These are phyloP conservation scores for Rhodotorula sp. DNA, from an alignment of 1,284 basidiomycete species.

Conservation along the genomic window DNA sequence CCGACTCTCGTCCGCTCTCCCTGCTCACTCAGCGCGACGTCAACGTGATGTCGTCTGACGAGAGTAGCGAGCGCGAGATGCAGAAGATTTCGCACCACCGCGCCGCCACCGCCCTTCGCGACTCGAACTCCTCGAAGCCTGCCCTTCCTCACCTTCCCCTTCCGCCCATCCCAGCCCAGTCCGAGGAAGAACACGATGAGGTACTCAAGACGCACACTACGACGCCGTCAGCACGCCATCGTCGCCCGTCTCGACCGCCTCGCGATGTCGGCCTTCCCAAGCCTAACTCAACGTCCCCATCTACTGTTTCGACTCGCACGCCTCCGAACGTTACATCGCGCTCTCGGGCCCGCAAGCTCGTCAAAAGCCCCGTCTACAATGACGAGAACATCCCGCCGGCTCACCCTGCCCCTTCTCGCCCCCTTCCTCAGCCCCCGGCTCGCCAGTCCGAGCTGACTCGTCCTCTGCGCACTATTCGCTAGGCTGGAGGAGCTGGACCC, in stretches of 20 bases:
- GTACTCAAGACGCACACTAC: background rate
- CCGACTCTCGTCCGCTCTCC: constrained; percentile 6
- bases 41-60: background rate
- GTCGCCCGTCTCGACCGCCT: background rate
- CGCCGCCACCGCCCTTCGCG: background rate
- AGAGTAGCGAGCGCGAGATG: background rate
- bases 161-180: background rate
- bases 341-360: too few species aligned
- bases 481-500: too few species aligned
- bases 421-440: too few species aligned
- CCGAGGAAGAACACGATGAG: background rate
- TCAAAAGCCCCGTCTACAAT: too few species aligned
- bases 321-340: background rate
- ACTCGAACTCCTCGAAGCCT: background rate
- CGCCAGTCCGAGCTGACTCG: too few species aligned
- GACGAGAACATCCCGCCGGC: too few species aligned
- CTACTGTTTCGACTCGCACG: background rate
- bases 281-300: background rate
- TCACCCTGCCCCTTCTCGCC: too few species aligned
- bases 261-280: too few species aligned
- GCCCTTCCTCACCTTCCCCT: background rate
- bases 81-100: background rate
- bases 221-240: background rate
- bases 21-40: constrained; percentile 22
- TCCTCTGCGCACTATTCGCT: too few species aligned